phyloP scores from a whole-genome alignment of 2,329 filamentous ascomycete species.

The Juglanconis oblonga region DNA sequence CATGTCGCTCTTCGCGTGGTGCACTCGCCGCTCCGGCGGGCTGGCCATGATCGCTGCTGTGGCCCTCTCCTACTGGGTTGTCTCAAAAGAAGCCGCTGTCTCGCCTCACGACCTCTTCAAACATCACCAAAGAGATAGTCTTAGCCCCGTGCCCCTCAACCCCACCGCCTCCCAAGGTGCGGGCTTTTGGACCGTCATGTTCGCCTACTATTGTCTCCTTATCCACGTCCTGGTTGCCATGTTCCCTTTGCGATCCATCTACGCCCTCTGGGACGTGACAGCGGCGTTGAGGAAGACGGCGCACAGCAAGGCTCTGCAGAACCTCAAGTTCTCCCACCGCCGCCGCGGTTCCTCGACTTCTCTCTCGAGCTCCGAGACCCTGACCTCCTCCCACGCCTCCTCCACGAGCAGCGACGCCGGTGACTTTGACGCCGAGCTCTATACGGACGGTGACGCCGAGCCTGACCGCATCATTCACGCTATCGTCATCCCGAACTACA shows the following conservation, averaged over 20 bases:
- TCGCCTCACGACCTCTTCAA: constrained; percentile 41
- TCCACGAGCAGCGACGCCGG: constrained; percentile 49
- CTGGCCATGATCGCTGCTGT: constrained; percentile 51
- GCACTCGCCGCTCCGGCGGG: constrained; percentile 51
- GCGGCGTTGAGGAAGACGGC: constrained; percentile 44
- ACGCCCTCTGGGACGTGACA: constrained; percentile 58
- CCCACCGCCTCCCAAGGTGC: constrained; percentile 36
- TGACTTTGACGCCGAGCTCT: constrained; percentile 46
- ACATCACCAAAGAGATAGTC: constrained; percentile 37
- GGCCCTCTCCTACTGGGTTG: constrained; percentile 52
- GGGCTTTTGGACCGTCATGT: constrained; percentile 51
- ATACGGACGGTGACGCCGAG: constrained; percentile 41
- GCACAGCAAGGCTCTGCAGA: constrained; percentile 42
- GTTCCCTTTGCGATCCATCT: constrained; percentile 62
- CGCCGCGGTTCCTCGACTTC: constrained; percentile 54
- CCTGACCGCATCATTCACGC: constrained; percentile 57
- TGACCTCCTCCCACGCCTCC: constrained; percentile 46
- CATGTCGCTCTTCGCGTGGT: constrained; percentile 56
- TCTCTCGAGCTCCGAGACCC: constrained; percentile 54
- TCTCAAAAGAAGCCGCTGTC: constrained; percentile 46
- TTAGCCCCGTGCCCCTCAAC: constrained; percentile 32
- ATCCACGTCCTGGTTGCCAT: constrained; percentile 62
- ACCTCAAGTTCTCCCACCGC: constrained; percentile 44
- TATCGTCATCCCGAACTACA: constrained; percentile 72
- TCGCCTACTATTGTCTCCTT: constrained; percentile 63